Conservation (phyloP, 257 asterid species). For the Penstemon barbatus region DNA sequence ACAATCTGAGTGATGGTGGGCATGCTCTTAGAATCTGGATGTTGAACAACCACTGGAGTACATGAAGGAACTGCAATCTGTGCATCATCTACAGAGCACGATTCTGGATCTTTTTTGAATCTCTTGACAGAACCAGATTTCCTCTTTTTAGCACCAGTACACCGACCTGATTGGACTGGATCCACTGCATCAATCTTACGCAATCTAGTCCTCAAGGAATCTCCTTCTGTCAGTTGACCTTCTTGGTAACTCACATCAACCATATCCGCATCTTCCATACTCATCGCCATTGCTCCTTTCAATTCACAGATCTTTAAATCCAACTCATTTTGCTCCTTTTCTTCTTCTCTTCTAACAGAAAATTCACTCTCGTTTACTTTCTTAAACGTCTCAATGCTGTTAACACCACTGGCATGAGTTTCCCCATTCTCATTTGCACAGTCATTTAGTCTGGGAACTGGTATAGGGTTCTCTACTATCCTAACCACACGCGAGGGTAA, state of each 20-base stretch:
- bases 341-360: conserved; percentile 35
- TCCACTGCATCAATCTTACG: conserved; percentile 43
- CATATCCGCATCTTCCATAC: conserved; percentile 33
- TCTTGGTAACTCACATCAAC: conserved; percentile 33
- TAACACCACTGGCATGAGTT: conserved; percentile 28
- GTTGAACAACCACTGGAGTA: conserved; percentile 39
- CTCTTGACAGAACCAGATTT: conserved; percentile 91
- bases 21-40: conserved; percentile 42
- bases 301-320: conserved; percentile 64
- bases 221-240: conserved; percentile 29
- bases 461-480: conserved; percentile 37
- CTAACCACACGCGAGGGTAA: conserved; percentile 50
- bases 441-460: conserved; percentile 36
- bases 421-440: conserved; percentile 35
- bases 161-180: conserved; percentile 51
- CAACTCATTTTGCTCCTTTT: conserved; percentile 50
- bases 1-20: conserved; percentile 65
- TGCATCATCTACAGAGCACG: conserved; percentile 35
- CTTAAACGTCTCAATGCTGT: conserved; percentile 35
- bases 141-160: conserved; percentile 79
- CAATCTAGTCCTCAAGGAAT: conserved; percentile 39
- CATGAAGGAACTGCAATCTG: conserved; percentile 35
- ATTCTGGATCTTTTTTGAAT: conserved; percentile 59
- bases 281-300: conserved; percentile 39
- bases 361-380: conserved; percentile 45